A percentile compares a stretch with the other conserved stretches of the same genome.
phyloP scores from a whole-genome alignment of 306 rosid genomes.

The Biancaea sappan region DNA sequence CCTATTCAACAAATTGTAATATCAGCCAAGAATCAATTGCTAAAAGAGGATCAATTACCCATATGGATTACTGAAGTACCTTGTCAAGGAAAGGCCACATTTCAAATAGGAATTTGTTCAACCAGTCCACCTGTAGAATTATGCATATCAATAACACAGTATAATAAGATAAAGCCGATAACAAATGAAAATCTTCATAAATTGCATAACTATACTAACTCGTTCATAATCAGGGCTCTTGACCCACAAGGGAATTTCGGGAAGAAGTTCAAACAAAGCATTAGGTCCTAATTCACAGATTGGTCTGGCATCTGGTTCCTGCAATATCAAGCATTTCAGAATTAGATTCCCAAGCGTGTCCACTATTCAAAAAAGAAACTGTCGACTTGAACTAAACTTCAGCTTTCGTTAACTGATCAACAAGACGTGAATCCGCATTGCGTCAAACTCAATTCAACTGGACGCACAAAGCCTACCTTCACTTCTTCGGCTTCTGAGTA shows the following conservation, averaged over 20 bases:
- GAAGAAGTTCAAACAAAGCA: conserved; percentile 69
- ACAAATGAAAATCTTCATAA: not conserved
- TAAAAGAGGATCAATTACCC: not conserved
- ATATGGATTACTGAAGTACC: conserved; percentile 45
- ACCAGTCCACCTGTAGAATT: conserved; percentile 79
- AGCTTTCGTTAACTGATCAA: not conserved
- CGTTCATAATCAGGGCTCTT: conserved; percentile 85
- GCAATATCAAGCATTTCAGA: conserved; percentile 38
- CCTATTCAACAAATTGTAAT: conserved; percentile 60
- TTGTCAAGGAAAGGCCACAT: conserved; percentile 92
- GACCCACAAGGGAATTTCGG: conserved; percentile 90
- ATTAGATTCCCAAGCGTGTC: not conserved
- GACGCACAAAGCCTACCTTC: conserved; percentile 45
- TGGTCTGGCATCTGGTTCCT: conserved; percentile 72
- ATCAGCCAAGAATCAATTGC: not conserved
- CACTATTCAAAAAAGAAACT: too few species aligned
- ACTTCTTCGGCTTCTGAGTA: conserved; percentile 63
- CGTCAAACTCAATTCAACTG: too few species aligned
- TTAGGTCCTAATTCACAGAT: conserved; percentile 69
- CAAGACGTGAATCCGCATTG: conserved; percentile 23
- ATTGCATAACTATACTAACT: conserved; percentile 53
- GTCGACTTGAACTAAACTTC: not conserved
- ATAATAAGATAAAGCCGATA: conserved; percentile 22
- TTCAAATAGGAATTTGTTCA: conserved; percentile 61
- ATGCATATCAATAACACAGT: too few species aligned